Base-by-base conservation (phyloP, 305 asterid genomes). In the Fraxinus sp. region DNA sequence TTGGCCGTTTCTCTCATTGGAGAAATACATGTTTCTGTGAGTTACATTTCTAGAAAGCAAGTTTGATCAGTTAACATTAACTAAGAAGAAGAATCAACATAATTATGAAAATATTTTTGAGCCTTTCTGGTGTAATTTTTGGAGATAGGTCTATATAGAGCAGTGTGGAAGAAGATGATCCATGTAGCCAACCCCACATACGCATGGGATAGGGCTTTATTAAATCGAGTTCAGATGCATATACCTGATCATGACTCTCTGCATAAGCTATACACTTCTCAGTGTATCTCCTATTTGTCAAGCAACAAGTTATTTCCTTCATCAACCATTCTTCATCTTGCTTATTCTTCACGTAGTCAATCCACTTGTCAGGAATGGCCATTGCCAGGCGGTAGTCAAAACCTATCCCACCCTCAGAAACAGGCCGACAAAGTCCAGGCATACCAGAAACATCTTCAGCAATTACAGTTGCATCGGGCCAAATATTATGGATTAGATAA, bases 401-500 rank as follows among this genome's bases (percentile, higher is more conserved):
- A 86, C 99, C 98, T 77, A 91, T 88, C 75, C 99, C 99, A 36
- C 98, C 98, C 79, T 96, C 98, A 24, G 91, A 87, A 46, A 92
- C 95, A 41, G 92, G 93, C 59, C 95, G 90, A 73, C 99, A 87
- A 80, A 95, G 93, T 78, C 98, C 99, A 24, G 99, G 99, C 97
- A 93, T 93, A 46, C 98, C 99, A 78, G 99, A 96, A 84, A 96
- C 98, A 89, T 96, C 98, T 89, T 96, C 99, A 57, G 99, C 99
- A 76, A 96, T 83, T 81, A 95, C 94, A 83, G 91, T 93, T 77
- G 97, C 98, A 79, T 96, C 95, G 20, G 98, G 98, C 86, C 91
- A 88, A 83, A 95, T 82, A 79, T 89, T 84, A 84, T 90, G 97
- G 77, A 95, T 90, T 84, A 96, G 91, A 91, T 90, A 80, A 90